Evolutionary conservation across 225 moss, liverwort and hornwort genomes (phyloP), one percentile per base, ranked within the genome.

Genomic region (Bryoerythrophyllum caledonicum): DNA sequence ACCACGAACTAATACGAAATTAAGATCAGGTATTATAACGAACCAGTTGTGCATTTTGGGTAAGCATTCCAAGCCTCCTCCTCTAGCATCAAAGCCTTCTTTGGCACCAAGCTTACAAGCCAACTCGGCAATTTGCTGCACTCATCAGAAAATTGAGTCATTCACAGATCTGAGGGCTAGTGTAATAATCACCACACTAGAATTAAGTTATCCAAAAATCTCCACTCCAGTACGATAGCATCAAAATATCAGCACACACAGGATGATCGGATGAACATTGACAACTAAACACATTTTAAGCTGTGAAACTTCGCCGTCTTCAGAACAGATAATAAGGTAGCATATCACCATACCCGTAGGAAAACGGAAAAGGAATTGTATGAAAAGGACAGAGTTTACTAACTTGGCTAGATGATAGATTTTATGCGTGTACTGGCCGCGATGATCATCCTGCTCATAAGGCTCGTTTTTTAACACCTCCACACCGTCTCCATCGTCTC

Each of bases 21-120:
- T 13, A 4, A 8, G 37, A 16, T 8, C 46, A 75, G 70, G 40
- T 38, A 46, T 27, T 49, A 65, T 61, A 48, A 75, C 79, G 56
- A 79, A 89, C 89, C 85, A 51, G 97, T 99, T 30, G 95, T 93
- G 75, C 97, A 99, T 37, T 86, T 78, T 6, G 97, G 97, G 79
- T 99, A 95, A 3, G 95, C 93, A 83, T 99, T 99, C 97, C 97
- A 99, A 65, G 97, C 97, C 81, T 99, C 97, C 81, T 99, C 97
- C 74, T 99, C 97, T 60, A 99, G 84, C 81, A 91, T 90, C 77
- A 99, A 79, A 58, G 97, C 97, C 83, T 93, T 93, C 85, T 92
- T 99, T 44, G 97, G 95, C 78, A 99, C 89, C 75, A 99, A 83
- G 65, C 93, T 85, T 9, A 99, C 97, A 48, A 99, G 87, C 97